Percentiles rank a stretch among this genome's conserved stretches.
Evolutionary conservation across 169 alveolate genomes (phyloP).

Genomic region (Cryptosporidium sp.): DNA sequence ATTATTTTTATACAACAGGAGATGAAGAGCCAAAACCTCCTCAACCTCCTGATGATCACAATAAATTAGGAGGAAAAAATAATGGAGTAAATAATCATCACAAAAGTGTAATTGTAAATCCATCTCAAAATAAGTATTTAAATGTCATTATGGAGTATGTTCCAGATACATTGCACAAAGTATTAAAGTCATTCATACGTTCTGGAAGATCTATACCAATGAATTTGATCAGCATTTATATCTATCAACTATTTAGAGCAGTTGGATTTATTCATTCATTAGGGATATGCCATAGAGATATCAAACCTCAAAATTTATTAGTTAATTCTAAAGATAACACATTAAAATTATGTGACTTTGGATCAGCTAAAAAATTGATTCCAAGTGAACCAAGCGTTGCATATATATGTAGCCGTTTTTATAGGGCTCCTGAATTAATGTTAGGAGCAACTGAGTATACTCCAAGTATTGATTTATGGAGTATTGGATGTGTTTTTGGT

Average conservation of each 20-base stretch:
- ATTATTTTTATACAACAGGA: slow-evolving; percentile 90
- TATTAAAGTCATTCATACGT: slow-evolving; percentile 90
- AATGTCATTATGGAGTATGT: slow-evolving; percentile 98
- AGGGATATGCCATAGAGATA: slow-evolving; percentile 97
- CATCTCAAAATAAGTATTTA: slow-evolving; percentile 82
- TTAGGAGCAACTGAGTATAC: slow-evolving; percentile 98
- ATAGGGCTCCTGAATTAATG: slow-evolving; percentile 99
- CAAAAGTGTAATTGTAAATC: slow-evolving; percentile 1
- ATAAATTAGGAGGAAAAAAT: slow-evolving; percentile 13
- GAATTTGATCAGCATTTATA: slow-evolving; percentile 91
- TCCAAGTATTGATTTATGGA: slow-evolving; percentile 98
- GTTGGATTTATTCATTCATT: slow-evolving; percentile 94
- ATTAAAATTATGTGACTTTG: slow-evolving; percentile 97
- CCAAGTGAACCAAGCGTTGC: slow-evolving; percentile 94
- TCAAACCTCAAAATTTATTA: slow-evolving; percentile 98
- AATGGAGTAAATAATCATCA: slow-evolving; percentile 9
- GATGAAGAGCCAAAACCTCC: slow-evolving; percentile 80
- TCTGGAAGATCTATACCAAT: slow-evolving; percentile 91
- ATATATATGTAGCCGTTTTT: slow-evolving; percentile 97
- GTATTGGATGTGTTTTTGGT: slow-evolving; percentile 96
- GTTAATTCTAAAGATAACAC: slow-evolving; percentile 93
- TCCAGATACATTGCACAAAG: slow-evolving; percentile 95
- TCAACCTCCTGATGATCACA: slow-evolving; percentile 77
- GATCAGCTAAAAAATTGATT: slow-evolving; percentile 95
- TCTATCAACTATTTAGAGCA: slow-evolving; percentile 95